These are phyloP conservation scores for Kluyveromyces wickerhamii DNA, from an alignment of 805 yeast genomes.

Conservation along the genomic window DNA sequence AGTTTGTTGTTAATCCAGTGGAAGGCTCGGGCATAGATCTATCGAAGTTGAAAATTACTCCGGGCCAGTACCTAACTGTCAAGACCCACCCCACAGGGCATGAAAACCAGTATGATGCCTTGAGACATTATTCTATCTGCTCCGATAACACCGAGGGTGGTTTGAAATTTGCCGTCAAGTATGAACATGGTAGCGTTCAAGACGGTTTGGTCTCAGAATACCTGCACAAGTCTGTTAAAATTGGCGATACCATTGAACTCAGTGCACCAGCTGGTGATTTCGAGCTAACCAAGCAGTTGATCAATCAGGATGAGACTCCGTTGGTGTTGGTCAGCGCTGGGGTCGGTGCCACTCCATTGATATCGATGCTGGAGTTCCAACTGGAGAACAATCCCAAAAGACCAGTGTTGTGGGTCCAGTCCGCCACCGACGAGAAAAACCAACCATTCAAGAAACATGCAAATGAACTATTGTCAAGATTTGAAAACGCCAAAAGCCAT, in stretches of 20 bases:
- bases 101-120: slow-evolving; percentile 34
- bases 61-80: slow-evolving; percentile 36
- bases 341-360: slow-evolving; percentile 58
- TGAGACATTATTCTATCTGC: slow-evolving; percentile 56
- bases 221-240: slow-evolving; percentile 39
- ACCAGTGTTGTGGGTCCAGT: slow-evolving; percentile 28
- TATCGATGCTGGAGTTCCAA: slow-evolving; percentile 41
- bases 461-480: slow-evolving; percentile 15
- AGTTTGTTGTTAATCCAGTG: slow-evolving; percentile 42
- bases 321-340: slow-evolving; percentile 50
- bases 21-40: slow-evolving; percentile 32
- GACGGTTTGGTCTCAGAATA: slow-evolving; percentile 44
- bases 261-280: slow-evolving; percentile 57
- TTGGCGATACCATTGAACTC: slow-evolving; percentile 41
- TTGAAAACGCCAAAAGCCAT: slow-evolving; percentile 11
- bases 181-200: slow-evolving; percentile 25
- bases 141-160: slow-evolving; percentile 30
- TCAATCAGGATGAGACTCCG: slow-evolving; percentile 27
- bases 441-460: slow-evolving; percentile 24
- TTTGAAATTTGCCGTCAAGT: slow-evolving; percentile 52
- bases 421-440: slow-evolving; percentile 16
- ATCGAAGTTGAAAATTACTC: slow-evolving; percentile 20
- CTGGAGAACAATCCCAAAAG: slow-evolving; percentile 20
- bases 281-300: slow-evolving; percentile 23
- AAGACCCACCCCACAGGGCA: slow-evolving; percentile 31